Conservation (phyloP, 1,139 yeast species). For the Debaryomyces nepalensis region DNA sequence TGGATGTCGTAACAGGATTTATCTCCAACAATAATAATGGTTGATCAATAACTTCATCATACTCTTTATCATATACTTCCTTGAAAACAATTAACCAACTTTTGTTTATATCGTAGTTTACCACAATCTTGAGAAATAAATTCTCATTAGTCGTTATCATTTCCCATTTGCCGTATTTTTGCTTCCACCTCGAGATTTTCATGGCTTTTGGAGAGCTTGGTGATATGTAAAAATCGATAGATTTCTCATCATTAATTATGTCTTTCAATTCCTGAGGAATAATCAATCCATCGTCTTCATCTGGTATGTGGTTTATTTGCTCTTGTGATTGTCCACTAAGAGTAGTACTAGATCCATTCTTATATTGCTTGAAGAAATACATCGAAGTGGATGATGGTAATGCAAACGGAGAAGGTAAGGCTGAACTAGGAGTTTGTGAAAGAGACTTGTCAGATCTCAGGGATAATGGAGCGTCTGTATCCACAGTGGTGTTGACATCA, state of each 20-base stretch:
- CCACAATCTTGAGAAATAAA: slow-evolving; percentile 43
- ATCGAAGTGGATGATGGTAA: slow-evolving; percentile 51
- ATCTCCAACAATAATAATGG: slow-evolving; percentile 45
- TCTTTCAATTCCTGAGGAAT: slow-evolving; percentile 46
- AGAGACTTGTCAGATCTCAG: slow-evolving; percentile 15
- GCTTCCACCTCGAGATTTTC: slow-evolving; percentile 51
- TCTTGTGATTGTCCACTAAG: slow-evolving; percentile 7
- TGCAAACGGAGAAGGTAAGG: slow-evolving; percentile 47
- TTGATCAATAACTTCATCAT: slow-evolving; percentile 37
- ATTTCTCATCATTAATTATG: slow-evolving; percentile 42
- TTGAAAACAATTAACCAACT: slow-evolving; percentile 50
- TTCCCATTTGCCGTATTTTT: slow-evolving; percentile 51
- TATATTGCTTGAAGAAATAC: slow-evolving; percentile 43
- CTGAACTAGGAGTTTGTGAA: slow-evolving; percentile 10
- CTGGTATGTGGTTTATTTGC: slow-evolving; percentile 4
- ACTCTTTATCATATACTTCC: slow-evolving; percentile 40
- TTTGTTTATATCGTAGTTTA: slow-evolving; percentile 37
- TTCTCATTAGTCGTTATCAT: slow-evolving; percentile 44
- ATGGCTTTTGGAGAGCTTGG: slow-evolving; percentile 40
- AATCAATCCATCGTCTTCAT: slow-evolving; percentile 25
- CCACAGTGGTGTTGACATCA: slow-evolving; percentile 9
- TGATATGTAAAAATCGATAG: slow-evolving; percentile 46
- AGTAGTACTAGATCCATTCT: slow-evolving; percentile 19
- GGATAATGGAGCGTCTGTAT: slow-evolving; percentile 11
- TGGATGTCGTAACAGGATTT: slow-evolving; percentile 26